Evolutionary conservation across 2,329 filamentous ascomycete species (phyloP).

Genomic region (Teratosphaeria gauchensis): DNA sequence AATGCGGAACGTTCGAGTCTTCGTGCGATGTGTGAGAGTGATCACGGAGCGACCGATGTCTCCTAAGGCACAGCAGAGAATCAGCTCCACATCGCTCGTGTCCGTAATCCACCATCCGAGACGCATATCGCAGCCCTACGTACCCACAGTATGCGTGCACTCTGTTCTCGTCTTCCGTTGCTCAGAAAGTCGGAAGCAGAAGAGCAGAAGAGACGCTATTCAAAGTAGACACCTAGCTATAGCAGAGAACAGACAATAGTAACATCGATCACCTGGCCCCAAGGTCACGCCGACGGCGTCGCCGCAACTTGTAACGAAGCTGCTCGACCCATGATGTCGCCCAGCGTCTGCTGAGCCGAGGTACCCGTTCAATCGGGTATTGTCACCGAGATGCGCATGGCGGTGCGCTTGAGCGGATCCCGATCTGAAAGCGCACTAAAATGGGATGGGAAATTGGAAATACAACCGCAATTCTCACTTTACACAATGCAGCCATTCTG

Average conservation of each 20-base stretch:
- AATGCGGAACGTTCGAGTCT: neutral
- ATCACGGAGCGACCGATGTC: neutral
- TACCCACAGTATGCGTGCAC: neutral
- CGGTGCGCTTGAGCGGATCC: neutral
- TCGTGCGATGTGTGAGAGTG: neutral
- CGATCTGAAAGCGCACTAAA: neutral
- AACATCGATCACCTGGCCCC: neutral
- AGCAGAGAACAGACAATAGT: neutral
- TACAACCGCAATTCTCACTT: neutral
- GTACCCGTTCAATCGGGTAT: neutral
- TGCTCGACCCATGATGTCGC: neutral
- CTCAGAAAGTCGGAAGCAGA: neutral
- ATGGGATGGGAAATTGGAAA: neutral
- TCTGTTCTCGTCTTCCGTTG: neutral
- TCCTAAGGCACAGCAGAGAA: neutral
- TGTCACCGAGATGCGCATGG: neutral
- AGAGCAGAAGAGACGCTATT: neutral
- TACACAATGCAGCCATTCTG: neutral
- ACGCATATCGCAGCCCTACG: neutral
- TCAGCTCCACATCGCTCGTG: neutral
- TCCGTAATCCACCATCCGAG: neutral
- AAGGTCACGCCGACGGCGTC: neutral
- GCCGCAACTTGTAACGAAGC: neutral
- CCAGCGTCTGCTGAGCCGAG: neutral
- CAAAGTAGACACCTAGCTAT: neutral